Percentiles rank a stretch among this genome's conserved stretches.
These are phyloP conservation scores for Botryotinia narcissicola DNA, from an alignment of 2,329 filamentous ascomycete genomes.

Conservation along the genomic window DNA sequence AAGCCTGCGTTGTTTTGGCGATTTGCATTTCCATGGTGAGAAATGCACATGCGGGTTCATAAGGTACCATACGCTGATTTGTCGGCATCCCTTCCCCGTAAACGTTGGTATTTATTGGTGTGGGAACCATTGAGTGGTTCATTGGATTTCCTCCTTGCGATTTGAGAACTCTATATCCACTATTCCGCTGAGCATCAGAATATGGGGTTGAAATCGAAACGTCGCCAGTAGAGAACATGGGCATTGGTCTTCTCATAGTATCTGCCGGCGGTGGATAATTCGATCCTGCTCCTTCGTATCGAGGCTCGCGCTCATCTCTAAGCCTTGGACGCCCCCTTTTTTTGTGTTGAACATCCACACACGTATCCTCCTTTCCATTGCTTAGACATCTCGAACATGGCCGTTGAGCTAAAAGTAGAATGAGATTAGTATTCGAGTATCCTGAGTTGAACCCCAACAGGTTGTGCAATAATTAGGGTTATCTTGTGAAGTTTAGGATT, in stretches of 20 bases:
- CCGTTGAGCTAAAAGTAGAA: constrained; percentile 57
- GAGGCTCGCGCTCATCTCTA: constrained; percentile 65
- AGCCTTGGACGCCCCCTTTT: constrained; percentile 76
- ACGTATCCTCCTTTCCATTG: constrained; percentile 77
- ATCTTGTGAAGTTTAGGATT: not conserved
- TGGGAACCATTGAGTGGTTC: constrained; percentile 47
- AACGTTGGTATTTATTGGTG: constrained; percentile 49
- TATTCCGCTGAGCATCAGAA: constrained; percentile 44
- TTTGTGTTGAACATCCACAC: constrained; percentile 82
- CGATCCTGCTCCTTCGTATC: constrained; percentile 48
- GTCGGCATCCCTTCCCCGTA: constrained; percentile 41
- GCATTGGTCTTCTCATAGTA: constrained; percentile 47
- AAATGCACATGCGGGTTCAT: constrained; percentile 55
- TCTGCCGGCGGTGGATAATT: constrained; percentile 35
- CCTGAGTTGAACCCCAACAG: not conserved
- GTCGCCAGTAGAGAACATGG: constrained; percentile 48
- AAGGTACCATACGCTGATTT: constrained; percentile 38
- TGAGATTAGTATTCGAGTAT: not conserved
- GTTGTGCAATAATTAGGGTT: not conserved
- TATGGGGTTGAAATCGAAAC: constrained; percentile 46
- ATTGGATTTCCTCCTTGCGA: constrained; percentile 44
- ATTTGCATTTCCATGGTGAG: constrained; percentile 59
- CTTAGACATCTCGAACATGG: constrained; percentile 75
- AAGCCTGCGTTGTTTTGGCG: constrained; percentile 54
- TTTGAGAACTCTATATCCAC: constrained; percentile 54